These are phyloP conservation scores for Toxoplasma gondii DNA, from an alignment of 169 alveolate species.

Conservation along the genomic window DNA sequence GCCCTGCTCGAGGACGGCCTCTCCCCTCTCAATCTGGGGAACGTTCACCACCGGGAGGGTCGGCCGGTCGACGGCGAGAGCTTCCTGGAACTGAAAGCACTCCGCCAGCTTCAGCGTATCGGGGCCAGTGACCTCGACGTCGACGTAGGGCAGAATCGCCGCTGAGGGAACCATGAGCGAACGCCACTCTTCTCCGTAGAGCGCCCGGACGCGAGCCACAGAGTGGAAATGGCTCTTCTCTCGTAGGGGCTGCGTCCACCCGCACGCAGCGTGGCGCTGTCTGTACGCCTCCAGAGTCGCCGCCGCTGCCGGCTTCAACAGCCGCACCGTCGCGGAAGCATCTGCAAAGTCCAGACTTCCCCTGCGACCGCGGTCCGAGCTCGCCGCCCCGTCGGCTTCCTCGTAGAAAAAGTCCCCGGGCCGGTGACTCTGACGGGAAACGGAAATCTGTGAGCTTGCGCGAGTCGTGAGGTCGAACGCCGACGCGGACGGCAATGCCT, in stretches of 20 bases:
- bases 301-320: not conserved
- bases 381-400: not conserved
- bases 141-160: slow-evolving; percentile 57
- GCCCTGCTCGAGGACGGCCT: not conserved
- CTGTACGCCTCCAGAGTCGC: not conserved
- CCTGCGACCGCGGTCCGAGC: not conserved
- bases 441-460: not conserved
- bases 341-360: not conserved
- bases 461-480: not conserved
- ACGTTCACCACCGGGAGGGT: slow-evolving; percentile 49
- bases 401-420: not conserved
- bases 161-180: slow-evolving; percentile 45
- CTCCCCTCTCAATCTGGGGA: slow-evolving; percentile 55
- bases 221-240: slow-evolving; percentile 15
- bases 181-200: slow-evolving; percentile 56
- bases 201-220: slow-evolving; percentile 42
- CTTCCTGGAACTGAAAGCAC: slow-evolving; percentile 41
- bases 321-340: not conserved
- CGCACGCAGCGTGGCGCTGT: not conserved
- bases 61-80: not conserved
- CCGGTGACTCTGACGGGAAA: not conserved
- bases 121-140: slow-evolving; percentile 46
- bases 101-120: slow-evolving; percentile 47
- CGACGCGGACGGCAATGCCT: not conserved
- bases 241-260: not conserved